Base-by-base conservation (phyloP, 768 basidiomycete genomes). In the Hygrophoropsis aurantiaca region DNA sequence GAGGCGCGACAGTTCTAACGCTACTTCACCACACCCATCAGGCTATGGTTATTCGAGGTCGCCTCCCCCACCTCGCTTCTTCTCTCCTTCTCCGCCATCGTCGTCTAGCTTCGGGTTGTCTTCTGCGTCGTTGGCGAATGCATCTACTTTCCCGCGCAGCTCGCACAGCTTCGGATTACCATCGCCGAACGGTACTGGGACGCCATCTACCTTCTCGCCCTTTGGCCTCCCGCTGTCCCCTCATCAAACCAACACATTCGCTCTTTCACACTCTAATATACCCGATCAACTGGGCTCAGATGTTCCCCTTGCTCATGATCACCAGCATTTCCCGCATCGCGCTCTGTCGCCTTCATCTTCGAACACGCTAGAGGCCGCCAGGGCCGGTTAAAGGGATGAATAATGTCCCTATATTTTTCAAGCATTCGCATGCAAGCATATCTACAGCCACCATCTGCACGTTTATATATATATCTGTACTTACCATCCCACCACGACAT, bases 381-480 rank as follows among this genome's bases (percentile, higher is more conserved):
- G 64, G 66, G 64, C 64, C 64, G 64, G 64, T 66, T 66, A 66
- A 65, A 62, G 59, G 64, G 64, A 48, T 61, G 59, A 62, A 60
- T 68, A 67, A 64, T 56, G 45, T 66, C 58, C 59, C 64, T 68
- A n/a, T 61, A 62, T 64, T 66, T 66, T 66, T 65, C 62, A 64
- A 62, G 51, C 32, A 44, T 59, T 59, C 66, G 64, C 64, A 66
- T 60, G 66, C 53, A 68, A 68, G 59, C 64, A 66, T n/a, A n/a
- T 66, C 66, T 66, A 66, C 62, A 65, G 58, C 66, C 65, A 61
- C 50, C 59, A 66, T 66, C 66, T 66, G 64, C 64, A 65, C 64
- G 68, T 66, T n/a, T 62, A 63, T 68, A 66, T 66, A 65, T 63
- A 64, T 65, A 65, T 65, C 61, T 66, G 64, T 66, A 66, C 64